These are phyloP conservation scores for Microcos paniculata DNA, from an alignment of 345 rosid genomes.

Conservation along the genomic window DNA sequence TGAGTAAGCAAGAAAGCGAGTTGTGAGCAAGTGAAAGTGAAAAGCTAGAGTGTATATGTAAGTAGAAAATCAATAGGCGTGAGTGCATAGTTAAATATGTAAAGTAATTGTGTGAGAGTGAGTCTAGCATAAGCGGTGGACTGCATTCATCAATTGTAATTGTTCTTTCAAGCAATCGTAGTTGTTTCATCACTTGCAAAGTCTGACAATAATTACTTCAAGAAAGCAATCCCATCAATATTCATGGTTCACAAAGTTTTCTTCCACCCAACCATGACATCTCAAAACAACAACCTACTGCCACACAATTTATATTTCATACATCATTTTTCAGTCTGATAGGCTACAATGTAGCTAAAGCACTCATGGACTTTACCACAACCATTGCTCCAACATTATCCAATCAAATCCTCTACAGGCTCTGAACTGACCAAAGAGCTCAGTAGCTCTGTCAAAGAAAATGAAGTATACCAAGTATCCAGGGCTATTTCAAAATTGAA, in stretches of 20 bases:
- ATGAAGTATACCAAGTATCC: neutral
- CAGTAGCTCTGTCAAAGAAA: slow-evolving; percentile 6
- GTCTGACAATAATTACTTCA: neutral
- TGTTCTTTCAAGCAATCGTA: too few relatives aligned
- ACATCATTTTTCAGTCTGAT: neutral
- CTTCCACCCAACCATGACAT: neutral
- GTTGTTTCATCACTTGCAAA: too few relatives aligned
- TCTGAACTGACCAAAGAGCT: neutral
- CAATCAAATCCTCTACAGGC: neutral
- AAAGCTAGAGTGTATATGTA: too few relatives aligned
- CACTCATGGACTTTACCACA: neutral
- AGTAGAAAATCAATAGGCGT: too few relatives aligned
- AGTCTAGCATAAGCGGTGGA: too few relatives aligned
- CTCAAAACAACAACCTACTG: neutral
- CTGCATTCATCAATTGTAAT: too few relatives aligned
- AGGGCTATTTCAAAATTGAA: slow-evolving; percentile 9
- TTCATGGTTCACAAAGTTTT: neutral
- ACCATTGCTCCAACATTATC: neutral
- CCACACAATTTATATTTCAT: neutral
- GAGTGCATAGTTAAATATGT: too few relatives aligned
- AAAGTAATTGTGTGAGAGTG: too few relatives aligned
- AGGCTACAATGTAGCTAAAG: neutral
- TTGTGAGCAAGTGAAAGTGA: too few relatives aligned
- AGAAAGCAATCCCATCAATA: neutral
- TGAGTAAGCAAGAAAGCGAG: too few relatives aligned